Conservation (phyloP, 73 alveolate species). For the Uronychia binucleata region DNA sequence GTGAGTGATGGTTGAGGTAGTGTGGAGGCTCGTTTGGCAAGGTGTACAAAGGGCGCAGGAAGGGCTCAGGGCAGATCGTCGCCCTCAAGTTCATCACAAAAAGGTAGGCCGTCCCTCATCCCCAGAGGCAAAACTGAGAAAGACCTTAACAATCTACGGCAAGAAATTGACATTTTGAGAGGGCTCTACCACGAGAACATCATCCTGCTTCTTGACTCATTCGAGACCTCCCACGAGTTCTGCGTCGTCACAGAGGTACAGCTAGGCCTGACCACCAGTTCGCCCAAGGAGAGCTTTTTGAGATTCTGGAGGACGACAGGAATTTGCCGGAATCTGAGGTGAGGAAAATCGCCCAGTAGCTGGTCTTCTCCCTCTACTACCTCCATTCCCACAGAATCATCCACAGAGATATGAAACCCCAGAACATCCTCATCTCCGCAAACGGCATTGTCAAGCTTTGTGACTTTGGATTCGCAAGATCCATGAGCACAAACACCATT, state of each 20-base stretch:
- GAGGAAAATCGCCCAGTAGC: conserved; percentile 96
- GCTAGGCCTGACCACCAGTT: conserved; percentile 62
- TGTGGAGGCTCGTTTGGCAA: conserved; percentile 99
- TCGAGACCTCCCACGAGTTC: conserved; percentile 98
- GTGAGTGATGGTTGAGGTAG: no score
- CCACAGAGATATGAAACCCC: conserved; percentile 99
- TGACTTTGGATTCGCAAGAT: conserved; percentile 99
- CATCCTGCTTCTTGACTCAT: conserved; percentile 97
- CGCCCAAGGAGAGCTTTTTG: conserved; percentile 98
- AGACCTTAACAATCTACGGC: conserved; percentile 96
- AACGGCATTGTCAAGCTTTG: conserved; percentile 98
- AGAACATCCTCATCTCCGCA: conserved; percentile 98
- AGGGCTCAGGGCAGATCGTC: conserved; percentile 97
- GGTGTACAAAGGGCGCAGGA: conserved; percentile 98
- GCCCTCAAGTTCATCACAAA: conserved; percentile 99
- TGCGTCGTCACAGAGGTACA: conserved; percentile 96
- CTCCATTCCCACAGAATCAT: conserved; percentile 95
- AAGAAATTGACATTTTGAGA: conserved; percentile 97
- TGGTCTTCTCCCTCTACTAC: conserved; percentile 96
- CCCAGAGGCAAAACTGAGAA: conserved; percentile 97
- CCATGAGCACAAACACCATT: conserved; percentile 96
- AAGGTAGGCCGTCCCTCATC: conserved; percentile 39
- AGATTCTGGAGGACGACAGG: conserved; percentile 99
- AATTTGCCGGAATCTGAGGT: conserved; percentile 98
- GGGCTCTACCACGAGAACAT: conserved; percentile 98